Evolutionary conservation across 495 filamentous ascomycete genomes (phyloP), one percentile per base, ranked within the genome.

Genomic region (Trichoderma reesei): DNA sequence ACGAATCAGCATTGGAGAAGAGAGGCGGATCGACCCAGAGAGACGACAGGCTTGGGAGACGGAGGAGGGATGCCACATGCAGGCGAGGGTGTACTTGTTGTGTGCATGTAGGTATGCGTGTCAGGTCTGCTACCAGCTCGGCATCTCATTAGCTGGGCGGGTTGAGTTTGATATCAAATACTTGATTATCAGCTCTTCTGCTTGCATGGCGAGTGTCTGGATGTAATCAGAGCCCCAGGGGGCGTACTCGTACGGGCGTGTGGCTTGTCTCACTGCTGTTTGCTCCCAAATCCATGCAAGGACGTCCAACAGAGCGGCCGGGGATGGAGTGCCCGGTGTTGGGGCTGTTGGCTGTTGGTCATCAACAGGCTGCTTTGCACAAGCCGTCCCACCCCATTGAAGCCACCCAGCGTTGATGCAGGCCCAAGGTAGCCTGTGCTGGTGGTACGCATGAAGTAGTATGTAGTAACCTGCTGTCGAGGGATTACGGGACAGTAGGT

Each of bases 251-350:
- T 18, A n/a, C 2, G 44, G n/a, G 44, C 18, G 44, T 48, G 44
- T 48, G 44, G n/a, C 44, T 48, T 48, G 44, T 48, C 2, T 18
- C 44, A 7, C 20, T 48, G 18, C 16, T 18, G 18, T 48, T 48
- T 48, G 48, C 48, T 56, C 20, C 26, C 48, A 56, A 13, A 31
- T 56, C 48, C 7, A 56, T 56, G 48, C 48, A 56, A 56, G 20
- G 6, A 33, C 48, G 48, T 56, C 48, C 48, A 56, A 56, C 48
- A 56, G 20, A 26, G 20, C 20, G 2, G 48, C 48, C 48, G 48
- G 48, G n/a, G 38, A 39, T 39, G 38, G 38, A 6, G 6, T 56
- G 48, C 10, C 46, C 26, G 20, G 8, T 26, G 18, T 54, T 33
- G 48, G 48, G 1, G 48, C 48, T 26, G 20, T 56, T 56, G 48